Percentiles rank a stretch among this genome's conserved stretches.
phyloP scores from a whole-genome alignment of 495 filamentous ascomycete genomes.

The Podospora conica region DNA sequence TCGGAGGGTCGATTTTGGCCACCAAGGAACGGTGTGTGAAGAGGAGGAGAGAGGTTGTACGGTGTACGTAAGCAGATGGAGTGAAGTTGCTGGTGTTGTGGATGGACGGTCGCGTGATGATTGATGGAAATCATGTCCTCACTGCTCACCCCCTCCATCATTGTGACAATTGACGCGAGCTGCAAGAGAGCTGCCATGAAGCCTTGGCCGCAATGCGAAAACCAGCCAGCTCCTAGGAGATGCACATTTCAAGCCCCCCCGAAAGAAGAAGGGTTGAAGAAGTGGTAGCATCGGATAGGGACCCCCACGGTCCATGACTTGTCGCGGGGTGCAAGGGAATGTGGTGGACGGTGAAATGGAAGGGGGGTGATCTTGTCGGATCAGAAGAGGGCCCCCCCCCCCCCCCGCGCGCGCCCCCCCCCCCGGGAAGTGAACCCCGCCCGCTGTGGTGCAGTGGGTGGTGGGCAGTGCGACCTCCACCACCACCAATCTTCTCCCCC shows the following conservation, averaged over 20 bases:
- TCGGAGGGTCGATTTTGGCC: neutral
- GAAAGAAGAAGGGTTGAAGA: neutral
- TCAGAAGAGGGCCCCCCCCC: neutral
- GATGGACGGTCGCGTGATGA: neutral
- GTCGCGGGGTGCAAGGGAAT: neutral
- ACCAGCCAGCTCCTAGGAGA: neutral
- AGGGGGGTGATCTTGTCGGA: neutral
- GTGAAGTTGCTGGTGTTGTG: neutral
- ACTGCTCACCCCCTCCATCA: neutral
- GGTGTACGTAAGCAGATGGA: neutral
- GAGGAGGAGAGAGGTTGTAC: neutral
- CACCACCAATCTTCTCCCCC: neutral
- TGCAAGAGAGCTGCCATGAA: neutral
- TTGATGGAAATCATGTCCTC: neutral
- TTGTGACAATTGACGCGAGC: neutral
- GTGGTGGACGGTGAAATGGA: neutral
- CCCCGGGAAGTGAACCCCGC: neutral
- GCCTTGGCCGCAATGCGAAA: neutral
- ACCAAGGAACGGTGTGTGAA: neutral
- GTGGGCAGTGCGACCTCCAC: neutral
- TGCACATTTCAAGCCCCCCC: neutral
- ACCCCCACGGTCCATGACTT: neutral
- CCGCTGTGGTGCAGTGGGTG: neutral
- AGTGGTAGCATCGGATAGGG: neutral
- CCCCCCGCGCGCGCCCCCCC: too few relatives aligned